These are phyloP conservation scores for Trichoderma breve DNA, from an alignment of 2,329 filamentous ascomycete genomes.

Conservation along the genomic window DNA sequence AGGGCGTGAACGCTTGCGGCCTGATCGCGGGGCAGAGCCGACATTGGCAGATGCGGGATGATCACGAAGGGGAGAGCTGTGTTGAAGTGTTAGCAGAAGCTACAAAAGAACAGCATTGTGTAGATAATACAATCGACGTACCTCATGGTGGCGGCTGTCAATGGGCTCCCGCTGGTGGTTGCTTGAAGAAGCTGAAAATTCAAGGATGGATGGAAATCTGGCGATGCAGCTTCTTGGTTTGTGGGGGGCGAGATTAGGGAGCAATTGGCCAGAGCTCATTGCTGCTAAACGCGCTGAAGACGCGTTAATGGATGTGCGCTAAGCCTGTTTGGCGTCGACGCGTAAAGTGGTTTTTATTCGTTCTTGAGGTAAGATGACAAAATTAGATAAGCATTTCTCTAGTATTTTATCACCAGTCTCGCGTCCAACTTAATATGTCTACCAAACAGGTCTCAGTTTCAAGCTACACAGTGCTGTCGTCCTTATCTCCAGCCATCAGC, in stretches of 20 bases:
- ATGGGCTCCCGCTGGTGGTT: background rate
- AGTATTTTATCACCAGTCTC: rapidly evolving
- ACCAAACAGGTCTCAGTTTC: background rate
- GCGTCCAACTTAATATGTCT: slow-evolving; percentile 1
- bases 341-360: slow-evolving; percentile 36
- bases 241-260: slow-evolving; percentile 25
- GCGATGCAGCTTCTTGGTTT: slow-evolving; percentile 20
- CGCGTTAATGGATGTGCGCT: slow-evolving; percentile 46
- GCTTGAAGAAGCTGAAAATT: slow-evolving; percentile 8
- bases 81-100: slow-evolving; percentile 18
- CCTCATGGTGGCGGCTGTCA: slow-evolving; percentile 25
- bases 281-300: slow-evolving; percentile 27
- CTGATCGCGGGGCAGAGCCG: slow-evolving; percentile 53
- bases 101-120: background rate
- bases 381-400: background rate
- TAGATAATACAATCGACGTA: slow-evolving; percentile 7
- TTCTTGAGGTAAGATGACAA: background rate
- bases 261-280: slow-evolving; percentile 27
- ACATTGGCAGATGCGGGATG: slow-evolving; percentile 83
- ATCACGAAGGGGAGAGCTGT: slow-evolving; percentile 77
- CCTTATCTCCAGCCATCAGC: background rate
- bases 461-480: background rate
- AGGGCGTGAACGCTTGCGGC: slow-evolving; percentile 56
- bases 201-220: background rate
- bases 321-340: slow-evolving; percentile 31